phyloP scores from a whole-genome alignment of 345 rosid genomes.

The Jatropha curcas region DNA sequence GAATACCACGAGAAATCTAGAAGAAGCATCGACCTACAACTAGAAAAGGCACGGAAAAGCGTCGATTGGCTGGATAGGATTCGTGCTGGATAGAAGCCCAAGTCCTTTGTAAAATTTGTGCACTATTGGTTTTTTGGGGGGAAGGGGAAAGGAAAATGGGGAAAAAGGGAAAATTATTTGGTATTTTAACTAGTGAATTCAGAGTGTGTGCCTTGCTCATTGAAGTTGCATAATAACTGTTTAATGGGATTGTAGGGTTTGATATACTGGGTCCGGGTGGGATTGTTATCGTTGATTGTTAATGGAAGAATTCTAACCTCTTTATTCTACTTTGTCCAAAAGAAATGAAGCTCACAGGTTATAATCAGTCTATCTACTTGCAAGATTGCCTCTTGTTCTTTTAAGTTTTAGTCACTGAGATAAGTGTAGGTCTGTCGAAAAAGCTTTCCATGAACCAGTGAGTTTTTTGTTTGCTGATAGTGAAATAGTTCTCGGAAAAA shows the following conservation, averaged over 20 bases:
- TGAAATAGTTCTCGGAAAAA: too few species aligned
- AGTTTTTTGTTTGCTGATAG: too few species aligned
- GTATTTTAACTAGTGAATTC: background rate
- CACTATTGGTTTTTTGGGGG: constrained; percentile 17
- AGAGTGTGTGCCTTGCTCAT: constrained; percentile 18
- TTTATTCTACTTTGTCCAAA: background rate
- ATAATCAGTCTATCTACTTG: background rate
- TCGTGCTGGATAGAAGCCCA: constrained; percentile 3
- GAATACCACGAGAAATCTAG: constrained; percentile 78
- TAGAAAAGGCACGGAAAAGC: constrained; percentile 78
- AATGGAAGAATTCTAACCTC: constrained; percentile 13
- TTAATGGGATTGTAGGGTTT: constrained; percentile 7
- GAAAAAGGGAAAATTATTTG: constrained; percentile 11
- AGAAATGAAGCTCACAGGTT: background rate
- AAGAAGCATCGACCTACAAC: constrained; percentile 66
- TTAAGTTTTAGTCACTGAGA: too few species aligned
- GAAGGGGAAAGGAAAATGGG: constrained; percentile 3
- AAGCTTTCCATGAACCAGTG: too few species aligned
- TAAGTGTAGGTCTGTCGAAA: too few species aligned
- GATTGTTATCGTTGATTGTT: constrained; percentile 11
- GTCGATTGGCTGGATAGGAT: constrained; percentile 49
- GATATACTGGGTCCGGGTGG: constrained; percentile 7
- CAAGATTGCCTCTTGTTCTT: too few species aligned
- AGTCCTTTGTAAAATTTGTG: constrained; percentile 18
- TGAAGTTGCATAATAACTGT: constrained; percentile 11